Evolutionary conservation across 139 green algal species (phyloP).

Genomic region (Desmodesmus armatus): DNA sequence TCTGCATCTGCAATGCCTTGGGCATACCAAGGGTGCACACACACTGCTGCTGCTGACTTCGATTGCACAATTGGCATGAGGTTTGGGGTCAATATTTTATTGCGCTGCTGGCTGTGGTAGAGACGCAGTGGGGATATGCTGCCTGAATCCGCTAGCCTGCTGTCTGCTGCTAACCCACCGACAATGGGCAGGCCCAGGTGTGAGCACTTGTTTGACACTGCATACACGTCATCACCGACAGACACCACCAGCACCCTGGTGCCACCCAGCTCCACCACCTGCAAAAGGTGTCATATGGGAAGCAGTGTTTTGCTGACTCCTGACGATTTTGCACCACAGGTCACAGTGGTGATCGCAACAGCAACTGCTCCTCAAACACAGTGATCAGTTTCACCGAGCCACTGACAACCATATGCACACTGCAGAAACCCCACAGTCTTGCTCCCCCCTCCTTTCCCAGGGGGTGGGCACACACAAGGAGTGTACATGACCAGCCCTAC

Average conservation of each 20-base stretch:
- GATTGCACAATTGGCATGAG: too few relatives aligned
- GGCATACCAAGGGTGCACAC: too few relatives aligned
- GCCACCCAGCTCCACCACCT: slow-evolving; percentile 20
- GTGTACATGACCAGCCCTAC: background rate
- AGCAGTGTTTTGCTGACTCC: too few relatives aligned
- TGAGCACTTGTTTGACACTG: slow-evolving; percentile 83
- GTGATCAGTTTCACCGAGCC: background rate
- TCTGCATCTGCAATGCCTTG: background rate
- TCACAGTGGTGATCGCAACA: too few relatives aligned
- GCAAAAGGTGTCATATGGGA: background rate
- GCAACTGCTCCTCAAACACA: background rate
- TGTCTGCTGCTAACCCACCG: slow-evolving; percentile 60
- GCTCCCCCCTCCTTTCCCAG: background rate
- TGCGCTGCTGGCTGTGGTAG: too few relatives aligned
- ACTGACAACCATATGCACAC: background rate
- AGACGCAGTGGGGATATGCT: too few relatives aligned
- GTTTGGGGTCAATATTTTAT: too few relatives aligned
- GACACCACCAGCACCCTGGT: slow-evolving; percentile 18
- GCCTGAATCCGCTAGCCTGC: too few relatives aligned
- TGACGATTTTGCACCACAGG: too few relatives aligned
- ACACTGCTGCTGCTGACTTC: too few relatives aligned
- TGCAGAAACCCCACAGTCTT: background rate
- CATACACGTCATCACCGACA: slow-evolving; percentile 62
- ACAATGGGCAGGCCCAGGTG: slow-evolving; percentile 82
- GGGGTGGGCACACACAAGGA: background rate